Conservation (phyloP, 208 protist species). For the Leishmania lainsoni region DNA sequence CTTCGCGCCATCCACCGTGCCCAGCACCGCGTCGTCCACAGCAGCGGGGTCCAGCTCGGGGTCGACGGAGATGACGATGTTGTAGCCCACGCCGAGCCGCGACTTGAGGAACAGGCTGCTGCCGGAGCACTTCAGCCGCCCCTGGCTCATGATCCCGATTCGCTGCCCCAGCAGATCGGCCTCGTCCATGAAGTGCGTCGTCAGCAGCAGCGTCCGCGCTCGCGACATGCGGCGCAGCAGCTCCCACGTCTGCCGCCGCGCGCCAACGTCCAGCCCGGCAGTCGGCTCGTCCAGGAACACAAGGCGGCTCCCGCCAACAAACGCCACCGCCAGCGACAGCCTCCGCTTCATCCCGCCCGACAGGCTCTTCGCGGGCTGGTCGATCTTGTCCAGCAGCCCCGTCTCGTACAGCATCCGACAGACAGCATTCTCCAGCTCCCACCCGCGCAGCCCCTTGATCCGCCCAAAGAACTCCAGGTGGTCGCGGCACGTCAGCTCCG, state of each 20-base stretch:
- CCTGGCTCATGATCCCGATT: conserved; percentile 92
- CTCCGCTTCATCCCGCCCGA: conserved; percentile 88
- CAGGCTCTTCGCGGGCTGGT: conserved; percentile 31
- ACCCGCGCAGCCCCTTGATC: conserved; percentile 82
- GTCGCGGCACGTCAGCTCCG: conserved; percentile 86
- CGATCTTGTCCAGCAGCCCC: conserved; percentile 64
- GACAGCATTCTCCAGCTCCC: conserved; percentile 37
- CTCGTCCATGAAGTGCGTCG: conserved; percentile 97
- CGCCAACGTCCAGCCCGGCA: conserved; percentile 79
- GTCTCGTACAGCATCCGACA: conserved; percentile 48
- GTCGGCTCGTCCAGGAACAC: conserved; percentile 91
- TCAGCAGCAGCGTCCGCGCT: conserved; percentile 58
- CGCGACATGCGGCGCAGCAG: conserved; percentile 46
- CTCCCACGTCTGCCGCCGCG: conserved; percentile 78
- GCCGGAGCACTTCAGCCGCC: conserved; percentile 51
- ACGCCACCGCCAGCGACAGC: conserved; percentile 82
- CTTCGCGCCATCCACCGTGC: conserved; percentile 28
- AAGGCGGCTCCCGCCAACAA: conserved; percentile 71
- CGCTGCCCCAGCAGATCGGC: conserved; percentile 93
- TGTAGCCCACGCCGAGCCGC: conserved; percentile 56
- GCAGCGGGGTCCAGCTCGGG: conserved; percentile 29
- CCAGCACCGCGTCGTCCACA: conserved; percentile 27
- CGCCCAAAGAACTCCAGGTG: conserved; percentile 89
- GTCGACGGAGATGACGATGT: conserved; percentile 38
- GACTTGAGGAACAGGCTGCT: conserved; percentile 61